Base-by-base conservation (phyloP, 2,329 filamentous ascomycete genomes). In the Aspergillus tamarii region DNA sequence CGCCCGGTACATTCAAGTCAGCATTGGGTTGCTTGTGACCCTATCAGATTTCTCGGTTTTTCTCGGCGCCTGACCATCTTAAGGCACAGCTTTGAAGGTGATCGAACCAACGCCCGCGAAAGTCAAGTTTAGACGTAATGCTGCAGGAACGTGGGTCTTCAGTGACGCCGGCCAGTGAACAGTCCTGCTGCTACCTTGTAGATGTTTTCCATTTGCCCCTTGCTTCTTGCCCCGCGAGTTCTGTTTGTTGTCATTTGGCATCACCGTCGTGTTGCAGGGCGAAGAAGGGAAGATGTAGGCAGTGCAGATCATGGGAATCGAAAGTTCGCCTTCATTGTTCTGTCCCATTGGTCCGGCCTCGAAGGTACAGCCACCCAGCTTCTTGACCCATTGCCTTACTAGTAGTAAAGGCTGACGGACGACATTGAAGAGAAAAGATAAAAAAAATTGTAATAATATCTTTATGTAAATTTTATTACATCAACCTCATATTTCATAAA, bases 1-100 rank as follows among this genome's bases (percentile, higher is more conserved):
- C 64, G 61, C 64, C 59, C 61, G 53, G 19, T 46, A 43, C 28
- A 45, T 53, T 14, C 32, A 45, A 60, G 64, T 68, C 66, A 68
- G 66, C 64, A 61, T 66, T 43, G 62, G 30, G 57, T 60, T 41
- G 50, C 66, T 64, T 64, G 65, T 68, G 65, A 67, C 63, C 64
- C 66, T 68, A 64, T 65, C 48, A 64, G 46, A 64, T 50, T 48
- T 26, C 32, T 52, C 57, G 23, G 45, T 52, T 59, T 52, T 28
- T 41, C 57, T 5, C 21, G 45, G 45, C 57, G 32, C 30, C 43
- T 59, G 57, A 59, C 57, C 57, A 14, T 30, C 30, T 30, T 7
- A 48, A 41, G 45, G 57, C 21, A 48, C 48, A 52, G 7, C n/a
- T 12, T 21, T 32, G 28, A 32, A n/a, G 3, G 16, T 34, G 48